Base-by-base conservation (phyloP, 2,329 filamentous ascomycete genomes). In the Aspergillus chevalieri region DNA sequence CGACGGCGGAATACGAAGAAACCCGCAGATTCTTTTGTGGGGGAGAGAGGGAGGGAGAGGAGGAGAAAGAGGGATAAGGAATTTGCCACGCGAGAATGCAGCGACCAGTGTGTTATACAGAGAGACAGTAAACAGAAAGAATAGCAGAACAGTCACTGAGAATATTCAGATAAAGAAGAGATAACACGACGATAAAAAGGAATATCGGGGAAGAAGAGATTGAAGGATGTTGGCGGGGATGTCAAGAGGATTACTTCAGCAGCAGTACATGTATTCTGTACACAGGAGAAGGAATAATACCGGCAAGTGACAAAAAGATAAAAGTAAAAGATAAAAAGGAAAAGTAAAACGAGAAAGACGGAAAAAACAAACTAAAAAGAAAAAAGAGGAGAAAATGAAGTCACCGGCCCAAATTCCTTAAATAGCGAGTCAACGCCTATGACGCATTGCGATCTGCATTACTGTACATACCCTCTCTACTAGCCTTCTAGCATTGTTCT, bases 391-490 rank as follows among this genome's bases (percentile, higher is more conserved):
- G 19, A 26, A 36, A 39, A 30, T 24, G 8, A 38, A 30, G 26
- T 30, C 26, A 30, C 26, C 26, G 26, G 9, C 10, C 26, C 10
- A 30, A 30, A 30, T 30, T 30, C 26, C 26, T 30, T 28, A 43
- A 44, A 30, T 44, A 43, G 34, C 47, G 46, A 34, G 30, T 33
- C 15, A 38, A 43, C 38, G 46, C 30, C 44, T 36, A 44, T 50
- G 51, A 49, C 54, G 52, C 49, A 43, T 46, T 47, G n/a, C 6
- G 46, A 52, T 51, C 45, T 38, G 44, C 42, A 34, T 38, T 17
- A 38, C n/a, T 38, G 34, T 38, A 19, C 34, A 38, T 38, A 10
- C 26, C 26, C 26, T 28, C 26, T 28, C 9, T 10, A 28, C 9
- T 28, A 10, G 26, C 12, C 26, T 30, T 30, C 26, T 30, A 12